Evolutionary conservation across 345 rosid species (phyloP), one percentile per base, ranked within the genome.

Genomic region (Cardamine chenopodiifolia): DNA sequence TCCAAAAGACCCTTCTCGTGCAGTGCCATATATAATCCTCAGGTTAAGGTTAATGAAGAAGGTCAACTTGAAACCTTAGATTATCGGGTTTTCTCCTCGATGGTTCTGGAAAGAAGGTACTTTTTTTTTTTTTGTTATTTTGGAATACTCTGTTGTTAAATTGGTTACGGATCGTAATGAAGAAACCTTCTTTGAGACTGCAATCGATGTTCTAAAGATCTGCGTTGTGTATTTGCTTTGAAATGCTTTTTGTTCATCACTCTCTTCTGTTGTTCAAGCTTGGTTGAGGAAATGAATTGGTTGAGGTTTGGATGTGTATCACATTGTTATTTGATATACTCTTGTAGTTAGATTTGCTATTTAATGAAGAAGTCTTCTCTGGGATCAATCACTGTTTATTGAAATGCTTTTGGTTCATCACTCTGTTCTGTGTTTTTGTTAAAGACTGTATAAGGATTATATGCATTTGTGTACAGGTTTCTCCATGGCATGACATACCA

Each of bases 401-500:
- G 10, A 50, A 39, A 62, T 62, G 54, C 49, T 25, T 17, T 39
- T 39, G 52, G 8, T 72, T 52, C 8, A 17, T 9, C 1, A 31
- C 57, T 61, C 63, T 68, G 64, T 68, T 22, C 12, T n/a, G 11
- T 48, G 17, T 13, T 26, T 49, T 11, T 3, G 9, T 19, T 8
- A 28, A 69, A 12, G n/a, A 37, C 20, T 40, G 54, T 14, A 42
- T 8, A 56, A 25, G 5, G 20, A 34, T 65, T 47, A 4, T 34
- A 13, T 62, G 66, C 53, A 26, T 64, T 56, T 77, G 67, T 49
- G 47, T 65, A 8, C 59, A 92, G 98, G 82, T 96, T 52, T 96
- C 98, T 70, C 99, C 98, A 12, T 92, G 98, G 98, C 98, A 96
- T 85, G 97, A 88, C 72, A 72, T 96, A 47, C 99, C 97, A 2